Conservation (phyloP, 2,329 filamentous ascomycete genomes). For the Talaromyces funiculosus region DNA sequence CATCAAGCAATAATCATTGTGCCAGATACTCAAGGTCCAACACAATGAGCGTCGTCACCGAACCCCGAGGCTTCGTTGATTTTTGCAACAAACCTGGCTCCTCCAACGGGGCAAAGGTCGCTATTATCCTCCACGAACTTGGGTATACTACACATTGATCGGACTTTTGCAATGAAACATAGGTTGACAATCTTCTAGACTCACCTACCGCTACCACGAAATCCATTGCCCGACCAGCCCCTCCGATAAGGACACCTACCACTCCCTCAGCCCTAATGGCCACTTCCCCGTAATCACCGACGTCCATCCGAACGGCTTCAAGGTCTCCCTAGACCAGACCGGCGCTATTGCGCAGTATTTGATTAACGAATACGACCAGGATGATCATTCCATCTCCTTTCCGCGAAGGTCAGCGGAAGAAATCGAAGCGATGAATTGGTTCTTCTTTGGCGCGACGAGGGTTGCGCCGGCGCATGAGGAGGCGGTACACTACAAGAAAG, state of each 20-base stretch:
- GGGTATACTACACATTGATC: not conserved
- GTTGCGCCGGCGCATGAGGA: not conserved
- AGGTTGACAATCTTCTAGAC: not conserved
- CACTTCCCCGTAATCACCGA: not conserved
- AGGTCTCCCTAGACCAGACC: not conserved
- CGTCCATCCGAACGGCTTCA: not conserved
- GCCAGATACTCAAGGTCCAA: too few relatives aligned
- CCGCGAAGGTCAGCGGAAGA: not conserved
- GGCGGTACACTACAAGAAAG: not conserved
- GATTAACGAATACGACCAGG: not conserved
- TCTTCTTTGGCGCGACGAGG: not conserved
- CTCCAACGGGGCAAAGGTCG: not conserved
- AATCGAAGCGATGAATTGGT: not conserved
- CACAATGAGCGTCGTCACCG: not conserved
- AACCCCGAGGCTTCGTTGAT: not conserved
- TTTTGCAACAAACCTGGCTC: not conserved
- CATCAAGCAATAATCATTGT: not conserved
- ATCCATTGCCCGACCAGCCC: not conserved
- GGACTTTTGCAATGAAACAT: too few relatives aligned
- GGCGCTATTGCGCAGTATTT: not conserved
- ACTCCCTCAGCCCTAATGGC: not conserved
- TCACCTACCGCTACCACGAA: not conserved
- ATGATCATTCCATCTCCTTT: not conserved
- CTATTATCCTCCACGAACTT: conserved; percentile 1
- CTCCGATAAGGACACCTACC: not conserved